Evolutionary conservation across 805 yeast genomes (phyloP), one percentile per base, ranked within the genome.

Genomic region (Danielia oregonensis): DNA sequence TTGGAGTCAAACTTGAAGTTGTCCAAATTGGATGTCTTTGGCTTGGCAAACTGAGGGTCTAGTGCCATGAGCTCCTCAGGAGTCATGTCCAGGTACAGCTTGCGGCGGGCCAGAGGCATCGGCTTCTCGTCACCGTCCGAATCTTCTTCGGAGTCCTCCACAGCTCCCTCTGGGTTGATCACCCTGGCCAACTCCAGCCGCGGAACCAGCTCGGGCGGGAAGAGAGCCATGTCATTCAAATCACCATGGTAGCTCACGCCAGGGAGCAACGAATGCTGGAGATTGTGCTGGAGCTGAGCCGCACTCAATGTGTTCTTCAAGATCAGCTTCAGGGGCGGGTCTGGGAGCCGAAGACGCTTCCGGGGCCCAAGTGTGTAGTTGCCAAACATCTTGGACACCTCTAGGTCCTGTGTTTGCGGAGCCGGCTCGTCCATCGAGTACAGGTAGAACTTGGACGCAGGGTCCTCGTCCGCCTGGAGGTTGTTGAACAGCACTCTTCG

Each of bases 41-140:
- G 58, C 36, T 63, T 59, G 4, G 67, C 53, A 49, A 63, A 76
- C 44, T 76, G 80, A 2, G 74, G 69, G 51, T 76, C 82, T 40
- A 76, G 55, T 9, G 73, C 76, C 55, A 74, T 51, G 37, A 76
- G 57, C 51, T 76, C 80, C 37, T 72, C 76, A 49, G 71, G 65
- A 11, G 78, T 63, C 78, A 76, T 69, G 11, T 63, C 75, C 22
- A 70, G 62, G 43, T 70, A 68, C 29, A 74, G 67, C 44, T 74
- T 71, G 35, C 74, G 54, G 17, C 73, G 48, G 40, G 33, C 34
- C 10, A 21, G 33, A 7, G 44, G 41, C 7, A 30, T 15, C 8
- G 15, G 29, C 14, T 23, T 35, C 19, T 29, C 37, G 27, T 23
- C 38, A 4, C 5, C 21, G 4, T 31, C 41, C 14, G 30, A 5